Conservation (phyloP, 768 basidiomycete genomes). For the Kwoniella shandongensis region DNA sequence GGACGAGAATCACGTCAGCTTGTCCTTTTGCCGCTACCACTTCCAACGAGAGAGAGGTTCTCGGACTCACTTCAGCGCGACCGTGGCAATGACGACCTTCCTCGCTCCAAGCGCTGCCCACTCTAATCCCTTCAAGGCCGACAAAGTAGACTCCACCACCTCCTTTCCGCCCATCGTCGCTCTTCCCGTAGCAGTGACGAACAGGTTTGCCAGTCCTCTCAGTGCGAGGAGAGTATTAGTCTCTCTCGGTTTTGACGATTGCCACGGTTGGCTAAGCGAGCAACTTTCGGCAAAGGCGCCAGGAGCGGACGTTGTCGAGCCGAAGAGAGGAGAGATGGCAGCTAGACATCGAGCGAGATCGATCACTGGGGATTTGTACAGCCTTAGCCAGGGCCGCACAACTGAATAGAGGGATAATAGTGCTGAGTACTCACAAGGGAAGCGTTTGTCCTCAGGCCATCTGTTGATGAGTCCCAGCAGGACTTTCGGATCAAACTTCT, state of each 20-base stretch:
- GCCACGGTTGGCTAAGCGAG: slow-evolving; percentile 65
- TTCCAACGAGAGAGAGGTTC: not conserved
- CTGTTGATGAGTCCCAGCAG: slow-evolving; percentile 22
- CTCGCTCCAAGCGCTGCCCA: slow-evolving; percentile 66
- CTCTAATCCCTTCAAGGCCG: slow-evolving; percentile 60
- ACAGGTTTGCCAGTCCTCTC: slow-evolving; percentile 74
- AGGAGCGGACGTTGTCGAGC: slow-evolving; percentile 59
- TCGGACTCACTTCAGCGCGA: slow-evolving; percentile 80
- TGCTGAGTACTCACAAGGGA: slow-evolving; percentile 41
- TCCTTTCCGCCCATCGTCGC: slow-evolving; percentile 20
- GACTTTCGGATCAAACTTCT: slow-evolving; percentile 31
- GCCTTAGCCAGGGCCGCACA: too few relatives aligned
- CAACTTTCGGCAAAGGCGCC: slow-evolving; percentile 67
- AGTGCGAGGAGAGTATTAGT: slow-evolving; percentile 80
- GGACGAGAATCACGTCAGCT: slow-evolving; percentile 14
- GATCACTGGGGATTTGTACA: slow-evolving; percentile 61
- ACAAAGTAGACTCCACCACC: slow-evolving; percentile 44
- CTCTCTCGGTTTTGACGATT: slow-evolving; percentile 68
- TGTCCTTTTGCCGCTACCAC: not conserved
- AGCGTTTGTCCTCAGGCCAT: slow-evolving; percentile 50
- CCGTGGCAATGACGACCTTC: slow-evolving; percentile 73
- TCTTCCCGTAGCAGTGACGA: slow-evolving; percentile 57
- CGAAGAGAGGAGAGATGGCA: slow-evolving; percentile 63
- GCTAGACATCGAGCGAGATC: slow-evolving; percentile 78
- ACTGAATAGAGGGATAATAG: too few relatives aligned